These are phyloP conservation scores for Syncephalastrum racemosum DNA, from an alignment of 371 early-diverging fungal genomes.

Conservation along the genomic window DNA sequence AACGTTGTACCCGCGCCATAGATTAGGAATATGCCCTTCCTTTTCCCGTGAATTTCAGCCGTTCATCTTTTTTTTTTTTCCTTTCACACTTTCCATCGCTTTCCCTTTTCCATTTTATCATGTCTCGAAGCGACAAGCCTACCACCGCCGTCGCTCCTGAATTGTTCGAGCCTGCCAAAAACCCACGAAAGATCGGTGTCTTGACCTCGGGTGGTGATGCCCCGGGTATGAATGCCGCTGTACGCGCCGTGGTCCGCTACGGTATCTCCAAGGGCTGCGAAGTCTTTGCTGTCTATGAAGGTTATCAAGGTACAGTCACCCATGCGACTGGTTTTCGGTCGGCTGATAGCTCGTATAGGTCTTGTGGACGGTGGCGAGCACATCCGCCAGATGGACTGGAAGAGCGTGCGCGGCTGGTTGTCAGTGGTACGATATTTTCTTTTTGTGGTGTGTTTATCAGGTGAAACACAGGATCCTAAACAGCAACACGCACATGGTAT, in stretches of 20 bases:
- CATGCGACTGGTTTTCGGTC: neutral
- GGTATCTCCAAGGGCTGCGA: conserved; percentile 83
- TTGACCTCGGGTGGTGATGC: conserved; percentile 99
- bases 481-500: neutral
- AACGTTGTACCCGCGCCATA: no score
- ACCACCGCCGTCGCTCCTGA: conserved; percentile 31
- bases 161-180: conserved; percentile 16
- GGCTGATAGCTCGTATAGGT: conserved; percentile 46
- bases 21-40: neutral
- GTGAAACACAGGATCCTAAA: no score
- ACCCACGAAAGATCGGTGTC: conserved; percentile 76
- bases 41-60: conserved; percentile 17
- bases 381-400: conserved; percentile 86
- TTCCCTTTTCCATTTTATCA: conserved; percentile 60
- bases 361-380: conserved; percentile 92
- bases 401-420: conserved; percentile 85
- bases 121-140: conserved; percentile 57
- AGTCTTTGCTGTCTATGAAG: conserved; percentile 93
- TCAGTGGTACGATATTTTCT: conserved; percentile 52
- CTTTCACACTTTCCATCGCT: conserved; percentile 12
- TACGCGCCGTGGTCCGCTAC: conserved; percentile 93
- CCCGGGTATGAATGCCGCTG: conserved; percentile 99
- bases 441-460: neutral
- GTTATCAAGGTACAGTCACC: conserved; percentile 83
- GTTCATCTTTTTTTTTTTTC: conserved; percentile 8